Percentiles rank a stretch among this genome's conserved stretches.
These are phyloP conservation scores for Cicer judaicum DNA, from an alignment of 306 rosid genomes.

Conservation along the genomic window DNA sequence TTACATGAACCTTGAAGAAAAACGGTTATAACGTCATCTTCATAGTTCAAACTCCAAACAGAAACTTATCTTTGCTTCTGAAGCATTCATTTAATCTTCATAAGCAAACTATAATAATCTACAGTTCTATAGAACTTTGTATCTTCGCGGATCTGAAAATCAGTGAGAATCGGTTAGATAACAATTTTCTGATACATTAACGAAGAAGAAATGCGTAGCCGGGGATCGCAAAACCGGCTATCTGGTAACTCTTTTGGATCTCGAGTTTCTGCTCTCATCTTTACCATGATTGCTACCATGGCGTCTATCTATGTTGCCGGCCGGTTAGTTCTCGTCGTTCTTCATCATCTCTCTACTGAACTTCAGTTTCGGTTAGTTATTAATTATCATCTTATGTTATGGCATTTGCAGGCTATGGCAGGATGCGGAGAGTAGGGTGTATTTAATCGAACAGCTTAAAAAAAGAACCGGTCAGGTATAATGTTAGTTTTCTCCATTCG, in stretches of 20 bases:
- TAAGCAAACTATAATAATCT: not conserved
- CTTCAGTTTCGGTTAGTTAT: not conserved
- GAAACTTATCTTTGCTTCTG: not conserved
- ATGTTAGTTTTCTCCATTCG: conserved; percentile 30
- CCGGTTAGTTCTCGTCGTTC: conserved; percentile 52
- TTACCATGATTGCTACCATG: conserved; percentile 69
- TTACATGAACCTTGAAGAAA: conserved; percentile 17
- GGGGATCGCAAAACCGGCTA: conserved; percentile 64
- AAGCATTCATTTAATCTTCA: not conserved
- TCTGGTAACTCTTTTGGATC: conserved; percentile 59
- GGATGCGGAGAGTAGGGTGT: conserved; percentile 65
- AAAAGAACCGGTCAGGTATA: conserved; percentile 58
- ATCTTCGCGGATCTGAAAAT: conserved; percentile 44
- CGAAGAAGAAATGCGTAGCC: conserved; percentile 59
- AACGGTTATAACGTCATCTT: conserved; percentile 48
- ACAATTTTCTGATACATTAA: conserved; percentile 34
- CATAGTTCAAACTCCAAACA: conserved; percentile 34
- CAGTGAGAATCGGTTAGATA: conserved; percentile 28
- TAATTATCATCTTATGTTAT: not conserved
- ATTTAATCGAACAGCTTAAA: conserved; percentile 59
- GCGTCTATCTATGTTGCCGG: conserved; percentile 75
- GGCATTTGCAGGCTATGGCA: conserved; percentile 63
- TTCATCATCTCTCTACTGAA: not conserved
- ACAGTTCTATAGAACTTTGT: not conserved
- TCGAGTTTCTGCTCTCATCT: conserved; percentile 54